Evolutionary conservation across 257 asterid species (phyloP).

Genomic region (Ilex asprella): DNA sequence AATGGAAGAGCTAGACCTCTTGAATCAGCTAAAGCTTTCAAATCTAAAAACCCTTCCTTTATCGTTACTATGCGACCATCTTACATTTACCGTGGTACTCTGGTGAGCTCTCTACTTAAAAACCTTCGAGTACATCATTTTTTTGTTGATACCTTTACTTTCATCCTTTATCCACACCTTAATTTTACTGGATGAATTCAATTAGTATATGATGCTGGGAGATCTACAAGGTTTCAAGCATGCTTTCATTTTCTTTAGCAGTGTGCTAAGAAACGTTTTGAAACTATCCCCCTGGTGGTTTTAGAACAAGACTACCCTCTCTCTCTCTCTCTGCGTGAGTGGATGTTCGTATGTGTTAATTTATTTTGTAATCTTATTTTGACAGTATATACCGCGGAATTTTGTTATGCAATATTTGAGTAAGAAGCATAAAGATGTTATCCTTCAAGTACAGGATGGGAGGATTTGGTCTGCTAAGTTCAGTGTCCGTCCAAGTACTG

Average conservation of each 20-base stretch:
- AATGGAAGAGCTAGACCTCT: background rate
- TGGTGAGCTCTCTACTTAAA: constrained; percentile 1
- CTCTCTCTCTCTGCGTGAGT: too few relatives aligned
- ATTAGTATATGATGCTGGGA: too few relatives aligned
- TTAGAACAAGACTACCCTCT: too few relatives aligned
- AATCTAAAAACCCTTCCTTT: constrained; percentile 9
- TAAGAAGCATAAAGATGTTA: background rate
- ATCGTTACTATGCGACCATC: constrained; percentile 9
- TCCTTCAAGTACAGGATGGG: background rate
- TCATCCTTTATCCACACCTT: too few relatives aligned
- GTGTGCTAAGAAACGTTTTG: too few relatives aligned
- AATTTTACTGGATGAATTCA: too few relatives aligned
- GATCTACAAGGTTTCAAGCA: too few relatives aligned
- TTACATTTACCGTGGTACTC: background rate
- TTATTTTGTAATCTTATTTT: background rate
- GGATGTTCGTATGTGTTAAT: too few relatives aligned
- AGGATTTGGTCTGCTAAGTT: constrained; percentile 6
- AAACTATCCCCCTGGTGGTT: too few relatives aligned
- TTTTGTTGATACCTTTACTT: too few relatives aligned
- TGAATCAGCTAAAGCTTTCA: constrained; percentile 14
- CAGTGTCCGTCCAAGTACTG: background rate
- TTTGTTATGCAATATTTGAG: constrained; percentile 1
- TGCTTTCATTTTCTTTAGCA: too few relatives aligned
- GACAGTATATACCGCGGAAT: constrained; percentile 1
- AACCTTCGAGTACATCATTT: background rate